Conservation (phyloP, 2,329 filamentous ascomycete genomes). For the Epichloe scottii region DNA sequence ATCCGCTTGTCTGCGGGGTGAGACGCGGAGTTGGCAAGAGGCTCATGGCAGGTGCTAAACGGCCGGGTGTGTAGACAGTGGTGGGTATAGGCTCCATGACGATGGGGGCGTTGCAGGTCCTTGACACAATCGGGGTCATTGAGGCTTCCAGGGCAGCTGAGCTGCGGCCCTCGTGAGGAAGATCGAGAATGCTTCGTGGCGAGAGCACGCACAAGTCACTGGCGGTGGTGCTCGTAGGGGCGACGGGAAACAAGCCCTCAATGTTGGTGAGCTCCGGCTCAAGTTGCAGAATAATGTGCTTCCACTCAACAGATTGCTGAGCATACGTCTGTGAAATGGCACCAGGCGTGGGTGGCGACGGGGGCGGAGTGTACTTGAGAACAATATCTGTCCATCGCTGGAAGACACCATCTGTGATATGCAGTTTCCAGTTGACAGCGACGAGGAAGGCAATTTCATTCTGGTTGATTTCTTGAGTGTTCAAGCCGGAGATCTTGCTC, state of each 20-base stretch:
- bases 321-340: constrained; percentile 28
- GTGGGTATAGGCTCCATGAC: constrained; percentile 36
- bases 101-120: constrained; percentile 26
- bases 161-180: constrained; percentile 24
- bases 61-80: constrained; percentile 31
- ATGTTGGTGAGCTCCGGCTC: constrained; percentile 47
- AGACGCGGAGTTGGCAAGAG: constrained; percentile 46
- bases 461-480: constrained; percentile 86
- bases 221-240: constrained; percentile 16
- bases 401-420: constrained; percentile 81
- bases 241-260: constrained; percentile 33
- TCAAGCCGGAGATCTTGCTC: constrained; percentile 98
- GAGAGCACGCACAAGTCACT: constrained; percentile 26
- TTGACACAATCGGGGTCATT: constrained; percentile 29
- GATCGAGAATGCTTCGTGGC: constrained; percentile 32
- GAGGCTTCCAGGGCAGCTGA: constrained; percentile 24
- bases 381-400: constrained; percentile 92
- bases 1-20: constrained; percentile 42
- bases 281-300: constrained; percentile 42
- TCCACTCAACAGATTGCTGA: constrained; percentile 42
- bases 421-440: constrained; percentile 87
- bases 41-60: constrained; percentile 39
- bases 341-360: constrained; percentile 43
- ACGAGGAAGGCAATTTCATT: constrained; percentile 89
- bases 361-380: constrained; percentile 68